A percentile compares a stretch with the other conserved stretches of the same genome.
phyloP scores from a whole-genome alignment of 345 rosid species.

The Barbarea vulgaris region DNA sequence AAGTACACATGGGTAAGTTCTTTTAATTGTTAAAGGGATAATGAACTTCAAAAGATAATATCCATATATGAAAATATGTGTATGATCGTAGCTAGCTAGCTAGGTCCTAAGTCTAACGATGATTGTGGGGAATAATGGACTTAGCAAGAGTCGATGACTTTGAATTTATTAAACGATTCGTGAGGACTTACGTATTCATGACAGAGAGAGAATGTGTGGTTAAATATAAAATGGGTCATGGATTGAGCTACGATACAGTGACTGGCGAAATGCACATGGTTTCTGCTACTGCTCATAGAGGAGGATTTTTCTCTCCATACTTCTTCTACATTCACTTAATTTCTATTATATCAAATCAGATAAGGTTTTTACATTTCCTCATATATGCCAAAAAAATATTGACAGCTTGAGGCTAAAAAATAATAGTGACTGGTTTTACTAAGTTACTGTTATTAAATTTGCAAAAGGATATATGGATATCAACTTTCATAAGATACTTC shows the following conservation, averaged over 20 bases:
- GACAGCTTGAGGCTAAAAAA: constrained; percentile 3
- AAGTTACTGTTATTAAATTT: not conserved
- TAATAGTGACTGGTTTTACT: not conserved
- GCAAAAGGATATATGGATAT: not conserved
- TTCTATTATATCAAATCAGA: constrained; percentile 20
- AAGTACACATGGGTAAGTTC: constrained; percentile 15
- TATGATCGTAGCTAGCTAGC: constrained; percentile 12
- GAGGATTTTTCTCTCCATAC: constrained; percentile 36
- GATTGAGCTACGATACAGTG: constrained; percentile 27
- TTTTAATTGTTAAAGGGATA: too few species aligned
- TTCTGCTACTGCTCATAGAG: constrained; percentile 33
- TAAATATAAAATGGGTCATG: constrained; percentile 30
- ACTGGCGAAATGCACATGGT: constrained; percentile 42
- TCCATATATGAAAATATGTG: constrained; percentile 10
- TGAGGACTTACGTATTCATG: constrained; percentile 5
- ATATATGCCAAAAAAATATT: constrained; percentile 33
- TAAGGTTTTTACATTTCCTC: constrained; percentile 35
- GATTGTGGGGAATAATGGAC: constrained; percentile 24
- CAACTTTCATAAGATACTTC: too few species aligned
- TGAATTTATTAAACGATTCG: not conserved
- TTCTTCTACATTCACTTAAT: constrained; percentile 33
- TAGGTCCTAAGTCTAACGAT: constrained; percentile 27
- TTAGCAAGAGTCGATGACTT: constrained; percentile 27
- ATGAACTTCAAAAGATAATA: not conserved
- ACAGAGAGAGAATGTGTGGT: constrained; percentile 28